phyloP scores from a whole-genome alignment of 352 stramenopile species.

The Blastocystis sp. region DNA sequence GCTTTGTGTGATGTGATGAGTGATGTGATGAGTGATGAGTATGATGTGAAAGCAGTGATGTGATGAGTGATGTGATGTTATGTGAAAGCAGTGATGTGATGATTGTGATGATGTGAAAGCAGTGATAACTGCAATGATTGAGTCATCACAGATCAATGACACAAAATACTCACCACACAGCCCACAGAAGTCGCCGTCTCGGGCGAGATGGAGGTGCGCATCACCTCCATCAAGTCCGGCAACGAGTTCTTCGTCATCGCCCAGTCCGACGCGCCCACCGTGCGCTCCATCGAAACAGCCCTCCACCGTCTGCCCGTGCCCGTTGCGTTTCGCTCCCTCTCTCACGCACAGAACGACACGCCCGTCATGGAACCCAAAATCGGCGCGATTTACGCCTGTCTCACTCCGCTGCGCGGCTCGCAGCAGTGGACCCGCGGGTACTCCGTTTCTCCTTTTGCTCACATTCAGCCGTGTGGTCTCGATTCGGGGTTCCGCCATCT shows the following conservation, averaged over 20 bases:
- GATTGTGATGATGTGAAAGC: conserved; percentile 71
- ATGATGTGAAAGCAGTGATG: too few species aligned
- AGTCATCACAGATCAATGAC: too few species aligned
- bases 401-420: not conserved
- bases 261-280: conserved; percentile 75
- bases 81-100: conserved; percentile 71
- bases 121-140: not conserved
- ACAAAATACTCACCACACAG: conserved; percentile 69
- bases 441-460: not conserved
- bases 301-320: conserved; percentile 74
- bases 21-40: too few species aligned
- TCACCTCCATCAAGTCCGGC: conserved; percentile 89
- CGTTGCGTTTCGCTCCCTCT: conserved; percentile 88
- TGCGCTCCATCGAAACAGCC: conserved; percentile 22
- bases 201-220: conserved; percentile 79
- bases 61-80: not conserved
- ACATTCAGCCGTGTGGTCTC: conserved; percentile 71
- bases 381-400: conserved; percentile 1
- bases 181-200: conserved; percentile 75
- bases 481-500: conserved; percentile 72
- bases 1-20: too few species aligned
- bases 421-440: conserved; percentile 8
- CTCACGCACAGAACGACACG: conserved; percentile 79
- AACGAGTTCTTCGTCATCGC: conserved; percentile 89
- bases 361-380: conserved; percentile 10